Evolutionary conservation across 2,329 filamentous ascomycete species (phyloP).

Genomic region (Cladosporium cucumerinum): DNA sequence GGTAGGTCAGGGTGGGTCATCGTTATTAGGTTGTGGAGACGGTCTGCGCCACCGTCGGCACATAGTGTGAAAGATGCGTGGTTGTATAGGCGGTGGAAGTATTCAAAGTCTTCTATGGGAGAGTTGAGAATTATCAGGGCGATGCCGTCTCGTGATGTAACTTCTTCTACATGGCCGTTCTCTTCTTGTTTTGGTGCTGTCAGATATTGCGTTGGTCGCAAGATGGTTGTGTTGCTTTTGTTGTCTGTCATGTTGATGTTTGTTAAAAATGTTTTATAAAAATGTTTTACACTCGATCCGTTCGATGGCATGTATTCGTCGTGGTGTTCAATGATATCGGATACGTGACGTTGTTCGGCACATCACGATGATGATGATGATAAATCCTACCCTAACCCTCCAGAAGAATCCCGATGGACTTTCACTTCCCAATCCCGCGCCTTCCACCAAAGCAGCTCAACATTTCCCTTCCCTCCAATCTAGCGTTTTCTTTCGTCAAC

Average conservation of each 20-base stretch:
- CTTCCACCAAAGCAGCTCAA: not conserved
- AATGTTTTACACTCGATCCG: not conserved
- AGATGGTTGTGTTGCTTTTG: not conserved
- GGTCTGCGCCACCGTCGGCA: constrained; percentile 88
- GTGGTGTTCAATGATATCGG: not conserved
- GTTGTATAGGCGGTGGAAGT: constrained; percentile 45
- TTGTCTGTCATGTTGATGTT: not conserved
- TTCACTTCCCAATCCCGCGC: constrained; percentile 4
- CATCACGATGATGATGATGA: not conserved
- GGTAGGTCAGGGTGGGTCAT: constrained; percentile 20
- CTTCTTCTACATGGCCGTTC: constrained; percentile 1
- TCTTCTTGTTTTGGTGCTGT: constrained; percentile 6
- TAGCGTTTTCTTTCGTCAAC: constrained; percentile 10
- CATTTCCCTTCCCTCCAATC: not conserved
- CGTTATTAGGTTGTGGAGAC: constrained; percentile 55
- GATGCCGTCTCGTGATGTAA: constrained; percentile 17
- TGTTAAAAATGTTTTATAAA: not conserved
- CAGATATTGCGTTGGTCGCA: constrained; percentile 27
- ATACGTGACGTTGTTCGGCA: not conserved
- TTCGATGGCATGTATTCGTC: not conserved
- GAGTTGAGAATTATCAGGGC: constrained; percentile 61
- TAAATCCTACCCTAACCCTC: not conserved
- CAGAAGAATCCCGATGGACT: not conserved
- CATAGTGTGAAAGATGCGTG: constrained; percentile 67
- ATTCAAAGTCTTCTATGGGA: constrained; percentile 53